phyloP scores from a whole-genome alignment of 2,329 filamentous ascomycete genomes.

The Cercospora berteroae region DNA sequence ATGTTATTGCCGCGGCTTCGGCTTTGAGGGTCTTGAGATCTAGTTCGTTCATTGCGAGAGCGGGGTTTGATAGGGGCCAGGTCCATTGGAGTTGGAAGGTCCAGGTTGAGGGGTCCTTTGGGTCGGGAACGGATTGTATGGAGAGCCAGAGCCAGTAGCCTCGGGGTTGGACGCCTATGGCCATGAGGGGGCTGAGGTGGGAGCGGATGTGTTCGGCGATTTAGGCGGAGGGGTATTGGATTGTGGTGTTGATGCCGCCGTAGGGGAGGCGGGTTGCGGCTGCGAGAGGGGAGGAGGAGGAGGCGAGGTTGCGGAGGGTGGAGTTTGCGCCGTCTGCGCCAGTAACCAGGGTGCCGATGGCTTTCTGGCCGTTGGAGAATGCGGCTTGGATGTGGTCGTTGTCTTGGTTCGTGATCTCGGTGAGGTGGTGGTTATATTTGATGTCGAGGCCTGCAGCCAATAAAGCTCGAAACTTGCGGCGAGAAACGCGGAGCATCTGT shows the following conservation, averaged over 20 bases:
- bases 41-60: not conserved
- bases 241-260: slow-evolving; percentile 13
- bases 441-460: slow-evolving; percentile 13
- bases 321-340: slow-evolving; percentile 25
- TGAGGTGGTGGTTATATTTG: slow-evolving; percentile 11
- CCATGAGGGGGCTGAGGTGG: slow-evolving; percentile 7
- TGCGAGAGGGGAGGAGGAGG: not conserved
- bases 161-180: slow-evolving; percentile 11
- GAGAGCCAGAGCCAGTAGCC: slow-evolving; percentile 17
- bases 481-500: slow-evolving; percentile 17
- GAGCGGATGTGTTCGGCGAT: not conserved
- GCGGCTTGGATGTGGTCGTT: not conserved
- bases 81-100: slow-evolving; percentile 18
- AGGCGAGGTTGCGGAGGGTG: slow-evolving; percentile 13
- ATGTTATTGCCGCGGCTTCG: not conserved
- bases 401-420: not conserved
- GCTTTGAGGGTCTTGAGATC: not conserved
- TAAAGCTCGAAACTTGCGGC: slow-evolving; percentile 15
- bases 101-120: slow-evolving; percentile 9
- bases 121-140: slow-evolving; percentile 11
- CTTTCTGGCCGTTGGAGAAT: slow-evolving; percentile 15
- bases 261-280: slow-evolving; percentile 9
- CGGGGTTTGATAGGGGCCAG: not conserved
- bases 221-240: not conserved
- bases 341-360: slow-evolving; percentile 12